Evolutionary conservation across 2,329 filamentous ascomycete species (phyloP).

Genomic region (Colletotrichum kahawae): DNA sequence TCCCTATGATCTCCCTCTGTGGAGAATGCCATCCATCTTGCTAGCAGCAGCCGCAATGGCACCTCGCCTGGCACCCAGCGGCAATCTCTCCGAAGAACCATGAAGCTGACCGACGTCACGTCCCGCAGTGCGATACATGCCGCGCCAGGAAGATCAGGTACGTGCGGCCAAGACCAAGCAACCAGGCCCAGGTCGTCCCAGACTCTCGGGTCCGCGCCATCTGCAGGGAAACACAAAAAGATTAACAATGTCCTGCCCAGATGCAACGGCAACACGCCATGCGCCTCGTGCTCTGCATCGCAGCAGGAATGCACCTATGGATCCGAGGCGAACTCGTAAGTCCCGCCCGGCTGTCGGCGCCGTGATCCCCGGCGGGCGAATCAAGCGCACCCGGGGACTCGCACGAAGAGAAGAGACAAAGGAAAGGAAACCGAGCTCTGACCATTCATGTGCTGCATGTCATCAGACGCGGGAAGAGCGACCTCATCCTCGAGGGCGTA

Average conservation of each 20-base stretch:
- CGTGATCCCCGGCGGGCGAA: slow-evolving; percentile 5
- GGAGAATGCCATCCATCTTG: background rate
- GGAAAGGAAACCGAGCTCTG: background rate
- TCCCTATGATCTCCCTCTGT: background rate
- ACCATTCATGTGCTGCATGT: background rate
- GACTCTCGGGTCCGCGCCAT: background rate
- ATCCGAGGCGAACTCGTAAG: slow-evolving; percentile 48
- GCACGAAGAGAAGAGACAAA: background rate
- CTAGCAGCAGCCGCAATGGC: background rate
- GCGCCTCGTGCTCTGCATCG: slow-evolving; percentile 39
- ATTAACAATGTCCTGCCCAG: slow-evolving; percentile 29
- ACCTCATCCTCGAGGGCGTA: slow-evolving; percentile 56
- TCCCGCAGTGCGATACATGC: slow-evolving; percentile 49
- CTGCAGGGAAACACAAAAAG: background rate
- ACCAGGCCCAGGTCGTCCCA: background rate
- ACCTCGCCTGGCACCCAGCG: background rate
- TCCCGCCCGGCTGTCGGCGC: background rate
- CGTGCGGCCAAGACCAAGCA: background rate
- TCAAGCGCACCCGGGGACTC: background rate
- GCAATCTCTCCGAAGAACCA: background rate
- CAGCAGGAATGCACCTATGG: slow-evolving; percentile 46
- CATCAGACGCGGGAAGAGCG: slow-evolving; percentile 51
- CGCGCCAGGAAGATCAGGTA: slow-evolving; percentile 53
- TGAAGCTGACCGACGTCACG: background rate
- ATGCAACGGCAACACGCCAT: slow-evolving; percentile 53